Evolutionary conservation across 1,139 yeast genomes (phyloP), one percentile per base, ranked within the genome.

Genomic region (Scheffersomyces cryptocercus): DNA sequence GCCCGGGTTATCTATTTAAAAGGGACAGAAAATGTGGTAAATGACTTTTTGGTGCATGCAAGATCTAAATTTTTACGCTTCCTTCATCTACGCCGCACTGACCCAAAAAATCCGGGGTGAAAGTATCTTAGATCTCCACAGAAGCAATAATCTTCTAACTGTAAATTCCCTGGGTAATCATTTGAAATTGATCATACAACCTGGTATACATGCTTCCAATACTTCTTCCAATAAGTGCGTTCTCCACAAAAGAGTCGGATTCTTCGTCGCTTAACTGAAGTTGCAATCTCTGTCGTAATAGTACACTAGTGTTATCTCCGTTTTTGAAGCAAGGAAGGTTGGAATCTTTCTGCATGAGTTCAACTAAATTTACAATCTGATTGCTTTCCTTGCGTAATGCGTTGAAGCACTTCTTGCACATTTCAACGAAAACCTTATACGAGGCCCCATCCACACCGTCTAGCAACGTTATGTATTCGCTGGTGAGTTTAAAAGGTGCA

Each of bases 141-240:
- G 6, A 16, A 16, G 20, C 20, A 5, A 5, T 16, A 5, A 16
- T 16, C 20, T 16, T 16, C 20, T 16, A 16, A 16, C 20, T 16
- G 20, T 88, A 90, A 26, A 91, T 93, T 35, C 99, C 99, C 65
- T 93, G 99, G 0, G 98, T 90, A 40, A 90, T 68, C 64, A 93
- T 69, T 67, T 93, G 99, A 68, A 87, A 93, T 63, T 91, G 98
- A 62, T 93, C 99, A 59, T 93, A 93, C 34, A 93, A 70, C 52
- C 97, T 74, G 0, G 99, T 93, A 65, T 90, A 93, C 52, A 88
- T 77, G 56, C 93, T 88, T n/a, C 96, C 95, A 44, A 85, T 55
- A 57, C 97, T 88, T 64, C 85, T 90, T 29, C 80, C 87, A 28
- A 93, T 85, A 51, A 93, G 69, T 8, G 73, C 67, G 45, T 68